These are phyloP conservation scores for Mycosphaerella sp. DNA, from an alignment of 2,329 filamentous ascomycete species.

Conservation along the genomic window DNA sequence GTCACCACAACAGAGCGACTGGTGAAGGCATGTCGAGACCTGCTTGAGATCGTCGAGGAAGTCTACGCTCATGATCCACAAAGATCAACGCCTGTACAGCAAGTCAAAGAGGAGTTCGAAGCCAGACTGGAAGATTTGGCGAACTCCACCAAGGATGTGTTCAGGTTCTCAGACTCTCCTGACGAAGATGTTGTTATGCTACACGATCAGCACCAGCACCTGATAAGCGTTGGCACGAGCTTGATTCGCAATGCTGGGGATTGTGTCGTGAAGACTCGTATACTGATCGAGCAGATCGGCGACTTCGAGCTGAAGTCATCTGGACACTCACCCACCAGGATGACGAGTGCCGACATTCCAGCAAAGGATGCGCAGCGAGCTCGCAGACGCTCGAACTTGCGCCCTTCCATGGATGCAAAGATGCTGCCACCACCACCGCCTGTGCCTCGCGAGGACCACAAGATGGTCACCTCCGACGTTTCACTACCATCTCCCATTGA, in stretches of 20 bases:
- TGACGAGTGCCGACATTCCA: slow-evolving; percentile 10
- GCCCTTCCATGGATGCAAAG: slow-evolving; percentile 10
- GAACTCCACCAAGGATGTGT: slow-evolving; percentile 70
- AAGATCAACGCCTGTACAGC: slow-evolving; percentile 59
- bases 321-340: background rate
- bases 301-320: slow-evolving; percentile 28
- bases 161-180: slow-evolving; percentile 61
- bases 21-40: slow-evolving; percentile 69
- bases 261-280: slow-evolving; percentile 79
- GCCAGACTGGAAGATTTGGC: slow-evolving; percentile 74
- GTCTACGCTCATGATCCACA: slow-evolving; percentile 72
- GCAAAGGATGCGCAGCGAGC: slow-evolving; percentile 1
- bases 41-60: slow-evolving; percentile 73
- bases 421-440: slow-evolving; percentile 11
- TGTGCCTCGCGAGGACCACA: slow-evolving; percentile 1
- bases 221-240: slow-evolving; percentile 29
- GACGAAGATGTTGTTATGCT: slow-evolving; percentile 71
- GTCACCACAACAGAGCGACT: slow-evolving; percentile 77
- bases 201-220: slow-evolving; percentile 42
- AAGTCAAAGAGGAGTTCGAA: slow-evolving; percentile 70
- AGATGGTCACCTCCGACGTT: background rate
- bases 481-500: slow-evolving; percentile 8
- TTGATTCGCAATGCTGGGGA: slow-evolving; percentile 75
- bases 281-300: slow-evolving; percentile 71
- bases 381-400: slow-evolving; percentile 16